phyloP scores from a whole-genome alignment of 108 stramenopile species.

The Aurantiochytrium sp. region DNA sequence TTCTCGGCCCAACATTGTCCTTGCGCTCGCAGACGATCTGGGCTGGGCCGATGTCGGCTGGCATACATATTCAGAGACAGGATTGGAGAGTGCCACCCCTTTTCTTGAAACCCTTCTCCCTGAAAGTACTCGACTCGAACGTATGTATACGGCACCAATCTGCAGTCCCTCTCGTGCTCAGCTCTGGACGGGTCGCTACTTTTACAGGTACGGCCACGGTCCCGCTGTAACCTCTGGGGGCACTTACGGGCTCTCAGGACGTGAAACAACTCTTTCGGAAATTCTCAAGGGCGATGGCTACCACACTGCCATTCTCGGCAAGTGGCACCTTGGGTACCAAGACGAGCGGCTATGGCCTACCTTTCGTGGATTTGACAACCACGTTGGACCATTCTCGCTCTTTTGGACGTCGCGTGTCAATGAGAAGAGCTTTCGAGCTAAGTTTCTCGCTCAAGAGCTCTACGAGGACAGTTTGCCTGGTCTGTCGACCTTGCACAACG shows the following conservation, averaged over 20 bases:
- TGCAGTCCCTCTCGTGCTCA: not conserved
- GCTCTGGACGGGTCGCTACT: not conserved
- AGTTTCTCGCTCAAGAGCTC: not conserved
- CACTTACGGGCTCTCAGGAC: not conserved
- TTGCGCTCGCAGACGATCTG: not conserved
- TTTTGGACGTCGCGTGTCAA: not conserved
- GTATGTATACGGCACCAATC: not conserved
- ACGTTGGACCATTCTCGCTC: not conserved
- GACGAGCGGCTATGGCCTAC: not conserved
- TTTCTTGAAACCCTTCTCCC: not conserved
- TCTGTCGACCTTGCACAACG: not conserved
- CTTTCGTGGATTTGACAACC: conserved; percentile 13
- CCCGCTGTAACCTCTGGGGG: not conserved
- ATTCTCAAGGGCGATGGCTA: conserved; percentile 6
- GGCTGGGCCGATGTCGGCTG: not conserved
- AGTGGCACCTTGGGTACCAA: conserved; percentile 22
- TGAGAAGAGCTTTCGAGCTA: not conserved
- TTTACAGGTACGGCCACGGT: not conserved
- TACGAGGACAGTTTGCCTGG: not conserved
- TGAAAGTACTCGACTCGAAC: not conserved
- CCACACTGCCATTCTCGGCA: conserved; percentile 12
- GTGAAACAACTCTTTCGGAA: not conserved
- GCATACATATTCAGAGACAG: not conserved
- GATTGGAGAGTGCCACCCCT: not conserved
- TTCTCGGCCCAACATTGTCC: not conserved